phyloP scores from a whole-genome alignment of 805 yeast genomes.

The Sugiyamaella mastotermitis region DNA sequence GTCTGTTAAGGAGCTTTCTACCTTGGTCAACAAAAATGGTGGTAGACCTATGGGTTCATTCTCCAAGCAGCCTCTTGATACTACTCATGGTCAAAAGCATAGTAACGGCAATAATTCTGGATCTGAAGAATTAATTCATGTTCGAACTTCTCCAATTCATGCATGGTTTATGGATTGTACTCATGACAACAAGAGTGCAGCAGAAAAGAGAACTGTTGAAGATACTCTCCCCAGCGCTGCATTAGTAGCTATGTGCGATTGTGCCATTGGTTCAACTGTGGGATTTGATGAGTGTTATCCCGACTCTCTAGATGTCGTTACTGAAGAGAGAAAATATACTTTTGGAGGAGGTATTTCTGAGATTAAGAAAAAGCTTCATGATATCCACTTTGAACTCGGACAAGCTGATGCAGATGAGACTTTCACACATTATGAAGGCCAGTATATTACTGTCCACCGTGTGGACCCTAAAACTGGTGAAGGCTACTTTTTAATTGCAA shows the following conservation, averaged over 20 bases:
- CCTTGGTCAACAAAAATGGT: conserved; percentile 85
- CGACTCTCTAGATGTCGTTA: conserved; percentile 68
- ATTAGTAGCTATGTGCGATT: conserved; percentile 82
- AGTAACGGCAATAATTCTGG: too few species aligned
- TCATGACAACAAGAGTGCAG: conserved; percentile 89
- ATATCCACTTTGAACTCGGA: conserved; percentile 34
- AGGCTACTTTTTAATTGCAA: conserved; percentile 84
- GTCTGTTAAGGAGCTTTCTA: conserved; percentile 78
- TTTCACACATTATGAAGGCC: conserved; percentile 92
- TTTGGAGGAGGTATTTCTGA: conserved; percentile 61
- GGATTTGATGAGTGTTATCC: conserved; percentile 96
- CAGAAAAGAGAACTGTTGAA: conserved; percentile 84
- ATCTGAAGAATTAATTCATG: conserved; percentile 32
- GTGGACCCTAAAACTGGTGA: conserved; percentile 75
- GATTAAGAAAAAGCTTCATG: conserved; percentile 45
- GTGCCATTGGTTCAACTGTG: conserved; percentile 89
- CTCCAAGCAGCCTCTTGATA: conserved; percentile 71
- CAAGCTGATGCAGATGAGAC: conserved; percentile 68
- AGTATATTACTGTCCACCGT: conserved; percentile 85
- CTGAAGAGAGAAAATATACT: conserved; percentile 59
- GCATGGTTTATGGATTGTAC: conserved; percentile 97
- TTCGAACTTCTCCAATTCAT: conserved; percentile 74
- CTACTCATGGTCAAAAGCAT: conserved; percentile 9
- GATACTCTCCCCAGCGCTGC: conserved; percentile 96
- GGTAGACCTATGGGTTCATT: conserved; percentile 94